Evolutionary conservation across 2,329 filamentous ascomycete genomes (phyloP), one percentile per base, ranked within the genome.

Genomic region (Fusarium sp.): DNA sequence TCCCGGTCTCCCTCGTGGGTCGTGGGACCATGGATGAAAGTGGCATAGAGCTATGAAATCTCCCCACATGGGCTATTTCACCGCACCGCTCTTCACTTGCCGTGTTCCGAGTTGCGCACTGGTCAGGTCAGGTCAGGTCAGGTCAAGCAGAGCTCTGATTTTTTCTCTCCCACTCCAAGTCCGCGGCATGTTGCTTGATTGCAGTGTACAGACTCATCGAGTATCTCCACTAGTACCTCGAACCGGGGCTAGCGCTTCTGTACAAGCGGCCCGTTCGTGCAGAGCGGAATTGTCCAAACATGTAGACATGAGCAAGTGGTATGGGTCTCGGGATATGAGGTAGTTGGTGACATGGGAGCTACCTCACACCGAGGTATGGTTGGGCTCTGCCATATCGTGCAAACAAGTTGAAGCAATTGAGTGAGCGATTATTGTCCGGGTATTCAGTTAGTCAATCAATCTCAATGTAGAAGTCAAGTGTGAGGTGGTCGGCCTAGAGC

Each of bases 51-150:
- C 63, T 62, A 57, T 21, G 43, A 60, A 61, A 61, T 50, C 63
- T 67, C 63, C 71, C 72, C 72, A 74, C 72, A 73, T 73, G 63
- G 70, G 59, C 59, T 71, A 75, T 71, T 68, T 72, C 72, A 75
- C 73, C 69, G 63, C 67, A 71, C 69, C 65, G 59, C 59, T 62
- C 47, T 59, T 58, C 26, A 70, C 40, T 69, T 75, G 73, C 73
- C 73, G 73, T 75, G 73, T 75, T 75, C 73, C 73, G 73, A 75
- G 69, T 57, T 62, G 43, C 54, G 58, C 67, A 59, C 56, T 60
- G 63, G 44, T 59, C 38, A 44, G 66, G 26, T 19, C 45, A 44
- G 28, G 53, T 19, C 19, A 19, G 63, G 44, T 59, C 38, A 44
- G 66, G 26, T 19, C 45, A 44, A 28, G 53, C 19, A 22, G 26